Evolutionary conservation across 148 eudicot species (phyloP).

Genomic region (Diospyros kaki): DNA sequence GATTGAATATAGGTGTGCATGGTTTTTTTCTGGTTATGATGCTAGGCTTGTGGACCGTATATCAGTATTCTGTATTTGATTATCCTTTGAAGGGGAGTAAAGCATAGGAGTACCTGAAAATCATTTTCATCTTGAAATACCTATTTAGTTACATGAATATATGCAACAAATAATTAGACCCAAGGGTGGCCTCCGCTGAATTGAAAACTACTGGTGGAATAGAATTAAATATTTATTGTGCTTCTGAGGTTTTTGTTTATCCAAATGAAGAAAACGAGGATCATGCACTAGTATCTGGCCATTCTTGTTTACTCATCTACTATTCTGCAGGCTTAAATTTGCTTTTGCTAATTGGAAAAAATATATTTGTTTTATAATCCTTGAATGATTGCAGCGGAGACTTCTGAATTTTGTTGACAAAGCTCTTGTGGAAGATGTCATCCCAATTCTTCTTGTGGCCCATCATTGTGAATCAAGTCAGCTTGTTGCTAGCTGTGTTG

Average conservation of each 20-base stretch:
- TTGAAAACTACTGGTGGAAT: not conserved
- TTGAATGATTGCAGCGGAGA: slow-evolving; percentile 34
- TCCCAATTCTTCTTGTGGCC: slow-evolving; percentile 36
- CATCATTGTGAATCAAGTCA: slow-evolving; percentile 26
- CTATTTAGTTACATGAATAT: not conserved
- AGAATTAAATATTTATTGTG: not conserved
- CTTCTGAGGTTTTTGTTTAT: not conserved
- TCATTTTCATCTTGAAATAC: not conserved
- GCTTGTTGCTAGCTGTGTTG: slow-evolving; percentile 30
- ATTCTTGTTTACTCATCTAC: not conserved
- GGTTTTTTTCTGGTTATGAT: not conserved
- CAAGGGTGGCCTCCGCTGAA: not conserved
- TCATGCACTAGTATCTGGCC: not conserved
- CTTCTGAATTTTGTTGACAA: slow-evolving; percentile 44
- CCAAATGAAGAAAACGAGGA: not conserved
- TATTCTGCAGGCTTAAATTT: not conserved
- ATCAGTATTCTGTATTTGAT: not conserved
- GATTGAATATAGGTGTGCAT: not conserved
- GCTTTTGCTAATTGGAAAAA: not conserved
- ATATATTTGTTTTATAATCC: slow-evolving; percentile 4
- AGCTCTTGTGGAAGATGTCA: slow-evolving; percentile 46
- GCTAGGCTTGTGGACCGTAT: not conserved
- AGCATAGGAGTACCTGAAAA: not conserved
- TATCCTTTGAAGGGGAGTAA: not conserved
- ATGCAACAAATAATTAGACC: not conserved